Evolutionary conservation across 2,329 filamentous ascomycete species (phyloP), one percentile per base, ranked within the genome.

Genomic region (Microdochium bolleyi): DNA sequence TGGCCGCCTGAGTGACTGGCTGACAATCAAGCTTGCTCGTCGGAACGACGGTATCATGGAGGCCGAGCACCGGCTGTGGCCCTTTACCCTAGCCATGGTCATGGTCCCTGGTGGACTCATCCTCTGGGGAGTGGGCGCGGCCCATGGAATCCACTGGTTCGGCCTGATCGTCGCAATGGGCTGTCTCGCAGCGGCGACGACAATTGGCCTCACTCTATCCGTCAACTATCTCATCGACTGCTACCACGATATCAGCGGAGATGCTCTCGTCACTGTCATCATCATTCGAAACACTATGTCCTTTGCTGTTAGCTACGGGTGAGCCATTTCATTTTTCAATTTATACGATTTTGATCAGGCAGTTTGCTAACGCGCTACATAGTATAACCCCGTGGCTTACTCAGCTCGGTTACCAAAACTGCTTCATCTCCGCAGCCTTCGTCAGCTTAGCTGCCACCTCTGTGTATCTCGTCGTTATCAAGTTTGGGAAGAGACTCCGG

Each of bases 311-410:
- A 64, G 67, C 24, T 72, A 70, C 51, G 69, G 41, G 41, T 46
- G 22, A 41, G 37, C n/a, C 37, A n/a, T n/a, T n/a, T n/a, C n/a
- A n/a, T n/a, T n/a, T n/a, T n/a, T n/a, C n/a, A n/a, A n/a, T n/a
- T n/a, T n/a, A n/a, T n/a, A n/a, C n/a, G n/a, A n/a, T n/a, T n/a
- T n/a, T n/a, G n/a, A n/a, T n/a, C n/a, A n/a, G n/a, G n/a, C n/a
- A n/a, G n/a, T n/a, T n/a, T n/a, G n/a, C n/a, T n/a, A n/a, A n/a
- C n/a, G n/a, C n/a, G n/a, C n/a, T n/a, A n/a, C n/a, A 30, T 30
- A 38, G 69, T 1, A 73, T 78, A 50, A 77, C 72, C 1, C 73
- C 73, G 1, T 76, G 73, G 73, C 58, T 75, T n/a, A 51, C 67
- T 2, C 60, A 70, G 37, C 52, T 74, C 25, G 72, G 72, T 2